These are phyloP conservation scores for Cystoderma amianthinum DNA, from an alignment of 768 basidiomycete genomes.

Conservation along the genomic window DNA sequence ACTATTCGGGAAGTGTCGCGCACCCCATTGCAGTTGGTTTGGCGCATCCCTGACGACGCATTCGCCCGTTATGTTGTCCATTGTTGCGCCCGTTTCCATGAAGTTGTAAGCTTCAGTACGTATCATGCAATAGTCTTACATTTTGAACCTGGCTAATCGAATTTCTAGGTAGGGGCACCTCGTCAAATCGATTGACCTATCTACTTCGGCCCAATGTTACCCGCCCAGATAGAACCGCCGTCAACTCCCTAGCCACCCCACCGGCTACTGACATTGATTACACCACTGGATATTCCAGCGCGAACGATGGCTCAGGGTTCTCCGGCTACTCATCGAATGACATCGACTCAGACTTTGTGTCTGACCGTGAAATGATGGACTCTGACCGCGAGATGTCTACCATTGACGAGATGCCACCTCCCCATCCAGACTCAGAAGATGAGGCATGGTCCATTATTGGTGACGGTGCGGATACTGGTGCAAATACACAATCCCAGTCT, in stretches of 20 bases:
- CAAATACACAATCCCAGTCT: no score
- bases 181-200: slow-evolving; percentile 63
- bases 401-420: slow-evolving; percentile 8
- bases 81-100: slow-evolving; percentile 75
- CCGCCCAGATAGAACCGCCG: slow-evolving; percentile 44
- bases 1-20: slow-evolving; percentile 60
- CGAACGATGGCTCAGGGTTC: no score
- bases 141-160: not conserved
- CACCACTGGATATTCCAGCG: no score
- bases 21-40: slow-evolving; percentile 62
- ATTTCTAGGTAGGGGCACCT: slow-evolving; percentile 57
- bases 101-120: slow-evolving; percentile 78
- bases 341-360: slow-evolving; percentile 46
- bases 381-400: slow-evolving; percentile 25
- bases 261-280: slow-evolving; percentile 63
- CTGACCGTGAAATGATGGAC: slow-evolving; percentile 39
- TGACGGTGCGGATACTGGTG: not conserved
- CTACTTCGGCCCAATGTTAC: slow-evolving; percentile 73
- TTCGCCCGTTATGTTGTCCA: slow-evolving; percentile 81
- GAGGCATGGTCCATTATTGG: slow-evolving; percentile 11
- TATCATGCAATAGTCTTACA: slow-evolving; percentile 6
- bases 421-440: slow-evolving; percentile 2
- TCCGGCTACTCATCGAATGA: slow-evolving; percentile 40
- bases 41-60: slow-evolving; percentile 63
- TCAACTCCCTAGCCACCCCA: slow-evolving; percentile 54